A percentile compares a stretch with the other conserved stretches of the same genome.
Conservation (phyloP, 225 moss, liverwort and hornwort genomes). For the Pleurozium schreberi region DNA sequence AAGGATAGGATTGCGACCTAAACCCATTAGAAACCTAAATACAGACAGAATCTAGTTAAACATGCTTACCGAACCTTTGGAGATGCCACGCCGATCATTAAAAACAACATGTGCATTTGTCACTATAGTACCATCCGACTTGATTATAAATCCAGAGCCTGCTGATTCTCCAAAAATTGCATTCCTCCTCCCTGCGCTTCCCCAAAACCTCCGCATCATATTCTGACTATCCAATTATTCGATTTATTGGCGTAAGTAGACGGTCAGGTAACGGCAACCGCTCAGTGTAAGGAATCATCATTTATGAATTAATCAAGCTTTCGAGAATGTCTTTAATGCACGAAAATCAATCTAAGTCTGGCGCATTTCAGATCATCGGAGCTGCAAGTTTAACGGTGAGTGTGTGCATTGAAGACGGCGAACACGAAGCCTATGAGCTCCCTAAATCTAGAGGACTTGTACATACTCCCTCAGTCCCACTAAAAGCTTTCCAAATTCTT, state of each 20-base stretch:
- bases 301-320: background rate
- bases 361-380: too few relatives aligned
- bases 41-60: background rate
- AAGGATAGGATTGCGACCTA: background rate
- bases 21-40: background rate
- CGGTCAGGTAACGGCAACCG: background rate
- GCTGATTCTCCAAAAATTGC: constrained; percentile 50
- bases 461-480: too few relatives aligned
- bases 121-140: constrained; percentile 77
- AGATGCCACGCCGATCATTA: constrained; percentile 27
- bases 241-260: background rate
- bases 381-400: too few relatives aligned
- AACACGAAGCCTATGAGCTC: too few relatives aligned
- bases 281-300: background rate
- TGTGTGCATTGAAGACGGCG: too few relatives aligned
- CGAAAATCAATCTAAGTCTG: too few relatives aligned
- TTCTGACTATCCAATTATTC: background rate
- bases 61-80: constrained; percentile 65
- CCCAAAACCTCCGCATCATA: background rate
- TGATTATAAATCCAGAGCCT: constrained; percentile 82
- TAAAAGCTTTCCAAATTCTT: too few relatives aligned
- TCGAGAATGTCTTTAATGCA: too few relatives aligned
- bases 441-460: too few relatives aligned
- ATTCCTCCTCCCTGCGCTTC: constrained; percentile 46
- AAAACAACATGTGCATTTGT: constrained; percentile 92